A percentile compares a stretch with the other conserved stretches of the same genome.
phyloP scores from a whole-genome alignment of 805 yeast species.

The Lachancea dasiensis region DNA sequence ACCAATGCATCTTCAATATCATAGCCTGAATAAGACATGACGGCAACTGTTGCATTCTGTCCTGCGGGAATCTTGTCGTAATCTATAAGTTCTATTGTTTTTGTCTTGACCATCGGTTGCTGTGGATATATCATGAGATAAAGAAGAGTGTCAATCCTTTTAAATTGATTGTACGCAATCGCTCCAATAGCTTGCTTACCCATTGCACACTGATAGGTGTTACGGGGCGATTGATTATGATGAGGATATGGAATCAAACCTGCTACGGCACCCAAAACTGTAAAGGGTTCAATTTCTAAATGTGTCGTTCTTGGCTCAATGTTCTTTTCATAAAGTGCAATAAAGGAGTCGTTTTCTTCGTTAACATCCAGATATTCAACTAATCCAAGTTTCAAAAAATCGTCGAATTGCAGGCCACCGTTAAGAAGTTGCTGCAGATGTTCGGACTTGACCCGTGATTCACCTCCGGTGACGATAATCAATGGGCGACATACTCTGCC shows the following conservation, averaged over 20 bases:
- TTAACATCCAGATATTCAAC: constrained; percentile 96
- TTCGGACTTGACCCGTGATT: constrained; percentile 60
- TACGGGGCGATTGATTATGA: constrained; percentile 99
- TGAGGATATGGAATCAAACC: constrained; percentile 99
- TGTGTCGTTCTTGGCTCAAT: constrained; percentile 60
- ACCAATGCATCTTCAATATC: constrained; percentile 99
- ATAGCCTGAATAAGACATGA: constrained; percentile 97
- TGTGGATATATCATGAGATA: constrained; percentile 98
- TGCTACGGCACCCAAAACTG: constrained; percentile 98
- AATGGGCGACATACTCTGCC: constrained; percentile 97
- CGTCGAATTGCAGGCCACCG: constrained; percentile 85
- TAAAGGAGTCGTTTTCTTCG: constrained; percentile 90
- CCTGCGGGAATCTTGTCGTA: constrained; percentile 98
- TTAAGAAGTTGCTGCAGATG: constrained; percentile 58
- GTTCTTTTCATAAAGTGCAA: constrained; percentile 83
- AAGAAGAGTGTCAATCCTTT: constrained; percentile 88
- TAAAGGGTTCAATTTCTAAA: constrained; percentile 93
- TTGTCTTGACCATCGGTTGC: constrained; percentile 98
- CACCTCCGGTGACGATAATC: constrained; percentile 74
- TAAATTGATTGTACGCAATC: constrained; percentile 92
- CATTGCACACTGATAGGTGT: constrained; percentile 99
- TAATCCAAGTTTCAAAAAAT: constrained; percentile 74
- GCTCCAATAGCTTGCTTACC: constrained; percentile 99
- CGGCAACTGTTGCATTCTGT: constrained; percentile 98
- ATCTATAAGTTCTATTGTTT: constrained; percentile 90